These are phyloP conservation scores for Sherardia arvensis DNA, from an alignment of 257 asterid genomes.

Conservation along the genomic window DNA sequence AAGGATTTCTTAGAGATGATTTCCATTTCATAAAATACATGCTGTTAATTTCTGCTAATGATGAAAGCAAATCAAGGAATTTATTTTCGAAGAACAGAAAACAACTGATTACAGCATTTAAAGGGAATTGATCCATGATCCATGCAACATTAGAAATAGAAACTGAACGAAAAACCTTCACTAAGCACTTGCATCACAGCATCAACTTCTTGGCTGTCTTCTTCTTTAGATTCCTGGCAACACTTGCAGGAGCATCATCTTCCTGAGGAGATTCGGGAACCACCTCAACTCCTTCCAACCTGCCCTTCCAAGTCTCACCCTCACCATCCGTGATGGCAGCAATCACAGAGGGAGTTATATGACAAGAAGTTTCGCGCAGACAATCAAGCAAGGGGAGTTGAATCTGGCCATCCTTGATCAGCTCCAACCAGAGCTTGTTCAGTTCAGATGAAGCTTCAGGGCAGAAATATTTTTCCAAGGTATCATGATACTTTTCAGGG, in stretches of 20 bases:
- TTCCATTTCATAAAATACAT: no score
- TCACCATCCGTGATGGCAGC: background rate
- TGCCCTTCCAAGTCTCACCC: background rate
- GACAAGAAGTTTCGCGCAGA: background rate
- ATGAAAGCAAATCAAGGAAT: no score
- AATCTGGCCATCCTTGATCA: background rate
- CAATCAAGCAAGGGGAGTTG: background rate
- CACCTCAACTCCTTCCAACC: no score
- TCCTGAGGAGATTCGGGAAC: background rate
- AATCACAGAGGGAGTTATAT: background rate
- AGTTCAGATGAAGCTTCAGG: background rate
- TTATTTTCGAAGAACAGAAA: no score
- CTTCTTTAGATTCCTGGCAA: background rate
- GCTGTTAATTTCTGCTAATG: no score
- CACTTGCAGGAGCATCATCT: background rate
- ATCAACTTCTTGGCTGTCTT: no score
- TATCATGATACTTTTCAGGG: background rate
- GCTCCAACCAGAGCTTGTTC: background rate
- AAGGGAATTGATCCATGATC: no score
- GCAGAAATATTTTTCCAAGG: background rate
- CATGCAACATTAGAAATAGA: no score
- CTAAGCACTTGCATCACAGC: no score
- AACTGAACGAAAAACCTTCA: no score
- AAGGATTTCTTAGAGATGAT: no score
- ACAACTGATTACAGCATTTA: no score